These are phyloP conservation scores for Rhizophagus clarus DNA, from an alignment of 192 early-diverging fungal genomes.

Conservation along the genomic window DNA sequence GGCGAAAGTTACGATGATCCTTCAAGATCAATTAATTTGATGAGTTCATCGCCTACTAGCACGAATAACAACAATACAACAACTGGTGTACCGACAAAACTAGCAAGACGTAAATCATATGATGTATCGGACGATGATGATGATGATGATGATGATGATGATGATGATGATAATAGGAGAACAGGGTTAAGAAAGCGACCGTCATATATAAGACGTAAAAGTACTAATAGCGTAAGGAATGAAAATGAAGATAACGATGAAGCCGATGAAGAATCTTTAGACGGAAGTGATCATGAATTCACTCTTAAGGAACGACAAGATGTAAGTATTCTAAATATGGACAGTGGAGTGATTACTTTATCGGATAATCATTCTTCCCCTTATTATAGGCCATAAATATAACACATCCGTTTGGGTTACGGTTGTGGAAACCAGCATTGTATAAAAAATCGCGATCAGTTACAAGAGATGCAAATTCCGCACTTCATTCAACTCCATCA, in stretches of 20 bases:
- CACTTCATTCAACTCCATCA: constrained; percentile 75
- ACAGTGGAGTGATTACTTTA: background rate
- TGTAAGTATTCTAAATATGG: background rate
- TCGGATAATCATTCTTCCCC: background rate
- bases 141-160: background rate
- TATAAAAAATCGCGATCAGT: constrained; percentile 93
- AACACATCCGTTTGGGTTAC: constrained; percentile 90
- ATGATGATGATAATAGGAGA: background rate
- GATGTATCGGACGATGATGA: background rate
- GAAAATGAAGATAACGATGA: background rate
- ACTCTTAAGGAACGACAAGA: constrained; percentile 31
- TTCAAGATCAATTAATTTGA: background rate
- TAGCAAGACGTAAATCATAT: background rate
- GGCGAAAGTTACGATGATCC: background rate
- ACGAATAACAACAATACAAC: background rate
- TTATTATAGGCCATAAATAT: constrained; percentile 73
- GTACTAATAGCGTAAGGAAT: background rate
- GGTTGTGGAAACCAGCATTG: constrained; percentile 95
- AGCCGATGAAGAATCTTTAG: background rate
- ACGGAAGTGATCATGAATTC: constrained; percentile 13
- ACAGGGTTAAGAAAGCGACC: background rate
- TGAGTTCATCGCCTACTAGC: background rate
- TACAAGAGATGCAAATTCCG: constrained; percentile 74
- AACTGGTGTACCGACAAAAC: background rate
- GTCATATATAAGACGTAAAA: background rate